Conservation (phyloP, 2,329 filamentous ascomycete genomes). For the Botrytis squamosa region DNA sequence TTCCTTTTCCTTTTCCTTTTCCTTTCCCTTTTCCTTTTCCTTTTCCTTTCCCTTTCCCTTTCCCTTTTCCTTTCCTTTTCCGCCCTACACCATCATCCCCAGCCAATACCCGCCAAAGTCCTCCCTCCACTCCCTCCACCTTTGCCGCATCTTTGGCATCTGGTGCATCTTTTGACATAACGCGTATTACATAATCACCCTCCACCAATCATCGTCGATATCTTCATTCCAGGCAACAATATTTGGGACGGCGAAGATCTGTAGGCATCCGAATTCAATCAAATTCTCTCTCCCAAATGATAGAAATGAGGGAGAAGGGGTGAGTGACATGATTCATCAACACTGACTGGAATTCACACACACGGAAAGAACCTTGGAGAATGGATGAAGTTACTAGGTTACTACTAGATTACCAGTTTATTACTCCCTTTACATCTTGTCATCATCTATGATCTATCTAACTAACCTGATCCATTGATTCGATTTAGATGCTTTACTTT, state of each 20-base stretch:
- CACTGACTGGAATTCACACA: too few species aligned
- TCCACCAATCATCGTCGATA: neutral
- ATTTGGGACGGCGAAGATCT: conserved; percentile 24
- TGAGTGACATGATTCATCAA: neutral
- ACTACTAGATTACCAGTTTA: too few species aligned
- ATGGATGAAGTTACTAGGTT: neutral
- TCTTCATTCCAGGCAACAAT: conserved; percentile 30
- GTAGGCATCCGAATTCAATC: conserved; percentile 25
- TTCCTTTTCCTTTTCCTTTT: too few species aligned
- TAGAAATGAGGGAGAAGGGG: too few species aligned
- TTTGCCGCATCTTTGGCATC: neutral
- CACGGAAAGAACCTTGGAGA: too few species aligned
- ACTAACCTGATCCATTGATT: neutral
- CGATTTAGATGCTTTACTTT: neutral
- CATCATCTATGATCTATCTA: too few species aligned
- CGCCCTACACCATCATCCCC: neutral
- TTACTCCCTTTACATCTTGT: neutral
- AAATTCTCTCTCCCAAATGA: neutral
- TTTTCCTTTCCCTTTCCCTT: neutral
- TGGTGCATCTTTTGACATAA: neutral
- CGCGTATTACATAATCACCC: neutral
- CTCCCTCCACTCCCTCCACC: neutral
- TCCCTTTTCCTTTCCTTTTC: neutral
- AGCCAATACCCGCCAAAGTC: neutral
- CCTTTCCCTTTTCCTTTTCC: neutral